Conservation (phyloP, 2,329 filamentous ascomycete species). For the Claviceps sp. region DNA sequence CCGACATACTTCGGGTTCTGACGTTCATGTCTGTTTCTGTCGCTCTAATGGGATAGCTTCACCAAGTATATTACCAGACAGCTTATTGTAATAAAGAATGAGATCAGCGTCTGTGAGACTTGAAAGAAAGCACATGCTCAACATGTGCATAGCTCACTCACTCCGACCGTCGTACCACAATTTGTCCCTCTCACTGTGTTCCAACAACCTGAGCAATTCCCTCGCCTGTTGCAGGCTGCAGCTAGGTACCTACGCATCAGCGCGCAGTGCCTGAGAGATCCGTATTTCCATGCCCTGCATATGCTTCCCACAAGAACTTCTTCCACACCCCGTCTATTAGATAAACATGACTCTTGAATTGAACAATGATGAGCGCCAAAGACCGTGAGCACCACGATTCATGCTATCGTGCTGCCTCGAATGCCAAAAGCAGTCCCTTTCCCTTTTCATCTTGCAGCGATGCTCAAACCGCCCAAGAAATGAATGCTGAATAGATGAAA, state of each 20-base stretch:
- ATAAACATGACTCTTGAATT: not conserved
- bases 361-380: not conserved
- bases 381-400: not conserved
- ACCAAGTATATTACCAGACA: too few relatives aligned
- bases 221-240: slow-evolving; percentile 14
- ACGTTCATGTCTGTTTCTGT: too few relatives aligned
- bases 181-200: not conserved
- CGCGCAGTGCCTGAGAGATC: not conserved
- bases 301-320: not conserved
- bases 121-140: too few relatives aligned
- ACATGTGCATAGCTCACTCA: not conserved
- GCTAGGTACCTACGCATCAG: slow-evolving; percentile 1
- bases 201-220: slow-evolving; percentile 2
- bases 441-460: slow-evolving; percentile 5
- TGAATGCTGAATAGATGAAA: slow-evolving; percentile 5
- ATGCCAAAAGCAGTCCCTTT: not conserved
- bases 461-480: slow-evolving; percentile 4
- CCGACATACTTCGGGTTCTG: too few relatives aligned
- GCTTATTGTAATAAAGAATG: too few relatives aligned
- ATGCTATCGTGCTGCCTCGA: not conserved
- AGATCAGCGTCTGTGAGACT: too few relatives aligned
- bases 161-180: not conserved
- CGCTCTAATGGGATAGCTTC: too few relatives aligned
- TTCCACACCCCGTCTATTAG: not conserved
- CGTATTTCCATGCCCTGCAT: not conserved